phyloP scores from a whole-genome alignment of 345 rosid genomes.

The Euphorbia pulcherrima region DNA sequence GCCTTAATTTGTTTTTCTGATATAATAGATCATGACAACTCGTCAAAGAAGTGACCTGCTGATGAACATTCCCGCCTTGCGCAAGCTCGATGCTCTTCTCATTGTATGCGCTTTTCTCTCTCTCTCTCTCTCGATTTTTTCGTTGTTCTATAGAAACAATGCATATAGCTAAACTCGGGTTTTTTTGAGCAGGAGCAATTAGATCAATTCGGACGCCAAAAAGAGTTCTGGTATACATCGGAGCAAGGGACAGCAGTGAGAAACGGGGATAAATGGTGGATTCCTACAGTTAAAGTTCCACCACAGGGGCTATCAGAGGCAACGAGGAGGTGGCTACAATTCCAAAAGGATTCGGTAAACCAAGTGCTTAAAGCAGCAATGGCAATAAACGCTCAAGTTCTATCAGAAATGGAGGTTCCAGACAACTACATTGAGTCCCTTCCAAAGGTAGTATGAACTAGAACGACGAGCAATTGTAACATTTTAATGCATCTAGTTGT shows the following conservation, averaged over 20 bases:
- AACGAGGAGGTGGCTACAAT: conserved; percentile 58
- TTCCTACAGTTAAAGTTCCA: conserved; percentile 79
- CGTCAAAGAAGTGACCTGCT: conserved; percentile 78
- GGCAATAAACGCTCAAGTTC: conserved; percentile 89
- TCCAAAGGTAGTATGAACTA: conserved; percentile 56
- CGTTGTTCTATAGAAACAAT: neutral
- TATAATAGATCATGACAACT: conserved; percentile 75
- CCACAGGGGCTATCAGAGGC: conserved; percentile 58
- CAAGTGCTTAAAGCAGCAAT: conserved; percentile 94
- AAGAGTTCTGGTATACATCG: conserved; percentile 85
- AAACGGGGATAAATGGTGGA: conserved; percentile 89
- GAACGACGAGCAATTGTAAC: neutral
- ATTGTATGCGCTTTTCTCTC: conserved; percentile 42
- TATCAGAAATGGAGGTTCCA: conserved; percentile 86
- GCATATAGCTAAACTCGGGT: neutral
- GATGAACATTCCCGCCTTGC: conserved; percentile 79
- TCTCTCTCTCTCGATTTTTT: conserved; percentile 6
- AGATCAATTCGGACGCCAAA: conserved; percentile 61
- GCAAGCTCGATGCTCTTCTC: conserved; percentile 85
- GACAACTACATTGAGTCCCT: conserved; percentile 87
- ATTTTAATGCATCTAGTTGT: neutral
- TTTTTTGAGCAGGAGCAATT: conserved; percentile 47
- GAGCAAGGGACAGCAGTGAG: conserved; percentile 50
- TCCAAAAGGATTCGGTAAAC: conserved; percentile 90
- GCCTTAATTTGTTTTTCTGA: neutral